Conservation (phyloP, 805 yeast species). For the Yarrowia hollandica region DNA sequence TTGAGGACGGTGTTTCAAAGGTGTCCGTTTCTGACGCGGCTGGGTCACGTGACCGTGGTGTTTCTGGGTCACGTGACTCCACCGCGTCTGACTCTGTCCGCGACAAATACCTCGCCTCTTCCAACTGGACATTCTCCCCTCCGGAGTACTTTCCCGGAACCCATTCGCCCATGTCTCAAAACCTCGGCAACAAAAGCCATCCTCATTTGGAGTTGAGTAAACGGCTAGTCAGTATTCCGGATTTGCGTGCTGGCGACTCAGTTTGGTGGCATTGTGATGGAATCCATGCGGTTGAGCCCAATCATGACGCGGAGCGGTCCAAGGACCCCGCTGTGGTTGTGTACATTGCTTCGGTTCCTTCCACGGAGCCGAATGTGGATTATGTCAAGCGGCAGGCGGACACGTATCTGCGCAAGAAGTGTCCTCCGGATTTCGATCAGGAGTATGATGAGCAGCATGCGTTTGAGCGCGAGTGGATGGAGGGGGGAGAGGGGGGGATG, state of each 20-base stretch:
- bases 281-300: conserved; percentile 8
- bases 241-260: background rate
- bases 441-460: background rate
- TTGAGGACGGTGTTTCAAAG: too few species aligned
- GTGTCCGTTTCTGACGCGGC: too few species aligned
- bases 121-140: background rate
- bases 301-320: background rate
- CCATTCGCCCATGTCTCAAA: background rate
- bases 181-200: background rate
- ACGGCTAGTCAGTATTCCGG: conserved; percentile 2
- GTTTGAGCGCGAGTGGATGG: background rate
- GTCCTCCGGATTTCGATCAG: conserved; percentile 2
- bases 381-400: background rate
- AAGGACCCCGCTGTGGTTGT: conserved; percentile 5
- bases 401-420: background rate
- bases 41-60: too few species aligned
- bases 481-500: conserved; percentile 1
- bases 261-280: conserved; percentile 24
- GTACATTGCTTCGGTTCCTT: background rate
- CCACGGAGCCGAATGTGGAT: background rate
- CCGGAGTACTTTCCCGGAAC: background rate
- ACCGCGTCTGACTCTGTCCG: background rate
- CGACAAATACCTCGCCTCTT: background rate
- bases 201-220: background rate
- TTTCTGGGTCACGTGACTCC: background rate